These are phyloP conservation scores for Paraphaeosphaeria sporulosa DNA, from an alignment of 2,329 filamentous ascomycete genomes.

Conservation along the genomic window DNA sequence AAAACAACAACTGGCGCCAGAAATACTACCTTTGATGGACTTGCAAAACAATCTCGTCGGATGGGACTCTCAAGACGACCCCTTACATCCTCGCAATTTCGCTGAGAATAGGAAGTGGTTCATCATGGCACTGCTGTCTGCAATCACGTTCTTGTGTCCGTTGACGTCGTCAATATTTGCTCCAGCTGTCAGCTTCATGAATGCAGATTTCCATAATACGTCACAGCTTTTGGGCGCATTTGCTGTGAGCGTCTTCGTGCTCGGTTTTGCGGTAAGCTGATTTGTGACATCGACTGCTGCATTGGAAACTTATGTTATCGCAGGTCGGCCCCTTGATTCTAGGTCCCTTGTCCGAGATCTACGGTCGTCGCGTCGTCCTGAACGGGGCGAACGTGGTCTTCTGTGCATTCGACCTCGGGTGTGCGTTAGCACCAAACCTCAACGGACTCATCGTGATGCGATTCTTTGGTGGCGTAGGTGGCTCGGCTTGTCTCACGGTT, in stretches of 20 bases:
- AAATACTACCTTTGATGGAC: slow-evolving; percentile 42
- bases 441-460: slow-evolving; percentile 46
- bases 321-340: slow-evolving; percentile 41
- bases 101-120: slow-evolving; percentile 35
- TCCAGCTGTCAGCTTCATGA: slow-evolving; percentile 42
- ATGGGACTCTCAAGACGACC: slow-evolving; percentile 46
- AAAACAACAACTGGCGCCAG: slow-evolving; percentile 34
- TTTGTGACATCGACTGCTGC: neutral
- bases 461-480: slow-evolving; percentile 40
- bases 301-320: neutral
- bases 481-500: slow-evolving; percentile 45
- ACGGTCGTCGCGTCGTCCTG: slow-evolving; percentile 42
- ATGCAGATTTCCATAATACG: slow-evolving; percentile 41
- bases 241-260: slow-evolving; percentile 44
- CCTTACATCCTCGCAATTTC: slow-evolving; percentile 45
- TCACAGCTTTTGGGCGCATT: slow-evolving; percentile 41
- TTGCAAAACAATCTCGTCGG: slow-evolving; percentile 45
- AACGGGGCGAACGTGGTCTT: slow-evolving; percentile 58
- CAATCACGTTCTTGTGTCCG: slow-evolving; percentile 46
- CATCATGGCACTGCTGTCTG: slow-evolving; percentile 35
- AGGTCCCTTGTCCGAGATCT: slow-evolving; percentile 46
- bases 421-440: slow-evolving; percentile 45
- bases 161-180: slow-evolving; percentile 48
- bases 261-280: slow-evolving; percentile 41
- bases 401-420: slow-evolving; percentile 58